Evolutionary conservation across 2,329 filamentous ascomycete species (phyloP), one percentile per base, ranked within the genome.

Genomic region (Colletotrichum australisinense): DNA sequence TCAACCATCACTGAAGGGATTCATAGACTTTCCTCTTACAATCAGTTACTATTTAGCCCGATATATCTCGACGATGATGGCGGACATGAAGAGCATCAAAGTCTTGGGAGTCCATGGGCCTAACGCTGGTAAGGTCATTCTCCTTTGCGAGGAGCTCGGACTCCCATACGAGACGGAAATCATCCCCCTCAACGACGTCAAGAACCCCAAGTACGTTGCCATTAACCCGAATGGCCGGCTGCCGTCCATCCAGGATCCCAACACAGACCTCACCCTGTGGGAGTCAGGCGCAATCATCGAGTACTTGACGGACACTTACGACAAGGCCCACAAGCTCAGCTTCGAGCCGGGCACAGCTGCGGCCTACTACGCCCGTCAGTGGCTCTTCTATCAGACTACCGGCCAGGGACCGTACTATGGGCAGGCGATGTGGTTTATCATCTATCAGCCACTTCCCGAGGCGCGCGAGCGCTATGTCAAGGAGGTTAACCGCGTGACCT

Each of bases 321-420:
- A 79, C 58, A 76, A 76, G 12, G 22, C 60, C 46, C 46, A 67
- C 56, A 35, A 58, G 30, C 30, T 76, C 56, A 58, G 57, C 55
- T 76, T 74, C 74, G 24, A 32, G 71, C 58, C 49, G 11, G 67
- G 67, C 32, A 42, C 65, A 26, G 60, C 53, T 30, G 69, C 73
- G 19, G 52, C 62, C 66, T 53, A 75, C 35, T 72, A 70, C 30
- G 57, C 79, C 57, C 81, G 81, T 75, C 81, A 84, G 76, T 83
- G 79, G 72, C 76, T 83, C 12, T 77, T 80, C 75, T 83, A 84
- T 71, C 83, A 84, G 63, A 80, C 80, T 75, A 83, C 81, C 19
- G 83, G 83, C 16, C 83, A 84, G 76, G 83, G 83, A 0, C 83
- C 83, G 2, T 84, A 84, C 69, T 84, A 76, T 58, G 81, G 81